Base-by-base conservation (phyloP, 352 stramenopile species). In the Globisporangium polare region DNA sequence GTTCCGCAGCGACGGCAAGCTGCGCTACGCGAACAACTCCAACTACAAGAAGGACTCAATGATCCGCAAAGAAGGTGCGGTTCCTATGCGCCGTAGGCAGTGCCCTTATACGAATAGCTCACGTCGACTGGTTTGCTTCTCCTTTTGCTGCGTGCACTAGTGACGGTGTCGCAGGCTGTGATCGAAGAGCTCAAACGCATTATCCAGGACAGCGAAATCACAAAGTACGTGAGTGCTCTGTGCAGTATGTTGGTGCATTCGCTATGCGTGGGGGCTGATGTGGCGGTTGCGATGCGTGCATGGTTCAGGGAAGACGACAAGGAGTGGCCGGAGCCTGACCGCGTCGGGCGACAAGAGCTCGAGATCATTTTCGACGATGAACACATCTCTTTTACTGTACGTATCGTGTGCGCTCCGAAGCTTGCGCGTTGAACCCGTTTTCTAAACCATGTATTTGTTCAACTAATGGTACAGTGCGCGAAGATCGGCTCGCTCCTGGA, bases 1-100 rank as follows among this genome's bases (percentile, higher is more conserved):
- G 72, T 96, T 99, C 54, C 86, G 77, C 41, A 80, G 89, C 17
- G 88, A 94, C 62, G 89, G 88, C 41, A 95, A 90, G 66, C 78
- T 99, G 29, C 86, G 94, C 39, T 99, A 99, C 66, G 94, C 94
- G 31, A 99, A 99, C 79, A 98, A 98, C 76, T 98, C 92, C 43
- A 98, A 98, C 80, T 99, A 99, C 77, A 98, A 98, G 75, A 96
- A 98, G 63, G 95, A 98, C 69, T 93, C 88, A 8, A 98, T 99
- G 81, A 99, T 99, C 72, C 83, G 94, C 39, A 98, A 98, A 83
- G 93, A 99, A 90, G 86, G 90, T 97, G 3, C 10, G 17, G 3
- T 18, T 8, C n/a, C 9, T 59, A 5, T 15, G 17, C 1, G 33
- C 52, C 35, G 37, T 12, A 42, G 10, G n/a, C n/a, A 31, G 20